phyloP scores from a whole-genome alignment of 148 eudicot species.

The Fagopyrum tataricum region DNA sequence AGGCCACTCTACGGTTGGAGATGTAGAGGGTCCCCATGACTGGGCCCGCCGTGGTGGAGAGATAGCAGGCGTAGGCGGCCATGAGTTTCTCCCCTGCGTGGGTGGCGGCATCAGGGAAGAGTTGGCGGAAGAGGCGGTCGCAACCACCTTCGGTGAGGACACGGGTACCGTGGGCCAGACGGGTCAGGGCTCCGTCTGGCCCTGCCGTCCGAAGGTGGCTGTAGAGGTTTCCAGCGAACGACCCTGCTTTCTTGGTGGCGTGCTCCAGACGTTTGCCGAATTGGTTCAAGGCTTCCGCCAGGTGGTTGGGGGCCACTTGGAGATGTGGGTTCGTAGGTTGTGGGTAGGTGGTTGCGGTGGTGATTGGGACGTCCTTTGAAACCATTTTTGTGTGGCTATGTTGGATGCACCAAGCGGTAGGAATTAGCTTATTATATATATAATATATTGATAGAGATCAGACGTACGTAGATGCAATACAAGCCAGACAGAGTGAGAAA shows the following conservation, averaged over 20 bases:
- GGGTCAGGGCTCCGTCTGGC: slow-evolving; percentile 33
- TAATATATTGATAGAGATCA: background rate
- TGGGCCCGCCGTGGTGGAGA: slow-evolving; percentile 45
- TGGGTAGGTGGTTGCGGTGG: slow-evolving; percentile 11
- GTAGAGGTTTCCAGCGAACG: slow-evolving; percentile 34
- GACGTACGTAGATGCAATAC: too few relatives aligned
- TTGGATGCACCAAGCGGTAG: background rate
- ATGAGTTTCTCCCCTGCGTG: slow-evolving; percentile 24
- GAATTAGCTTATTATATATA: background rate
- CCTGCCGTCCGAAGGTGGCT: slow-evolving; percentile 41
- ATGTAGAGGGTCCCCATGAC: slow-evolving; percentile 50
- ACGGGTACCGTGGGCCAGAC: slow-evolving; percentile 43
- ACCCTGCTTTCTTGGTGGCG: slow-evolving; percentile 32
- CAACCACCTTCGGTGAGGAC: slow-evolving; percentile 50
- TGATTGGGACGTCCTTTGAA: background rate
- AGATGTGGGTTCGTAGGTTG: slow-evolving; percentile 27
- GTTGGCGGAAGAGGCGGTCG: slow-evolving; percentile 31
- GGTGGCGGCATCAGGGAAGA: slow-evolving; percentile 29
- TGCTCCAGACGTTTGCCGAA: slow-evolving; percentile 22
- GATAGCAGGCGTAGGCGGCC: slow-evolving; percentile 38
- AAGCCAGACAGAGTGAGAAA: background rate
- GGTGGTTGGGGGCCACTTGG: slow-evolving; percentile 19
- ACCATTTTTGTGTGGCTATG: background rate
- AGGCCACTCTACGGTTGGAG: slow-evolving; percentile 40
- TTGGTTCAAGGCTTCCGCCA: slow-evolving; percentile 12